These are phyloP conservation scores for Stentor roeselii DNA, from an alignment of 73 alveolate genomes.

Conservation along the genomic window DNA sequence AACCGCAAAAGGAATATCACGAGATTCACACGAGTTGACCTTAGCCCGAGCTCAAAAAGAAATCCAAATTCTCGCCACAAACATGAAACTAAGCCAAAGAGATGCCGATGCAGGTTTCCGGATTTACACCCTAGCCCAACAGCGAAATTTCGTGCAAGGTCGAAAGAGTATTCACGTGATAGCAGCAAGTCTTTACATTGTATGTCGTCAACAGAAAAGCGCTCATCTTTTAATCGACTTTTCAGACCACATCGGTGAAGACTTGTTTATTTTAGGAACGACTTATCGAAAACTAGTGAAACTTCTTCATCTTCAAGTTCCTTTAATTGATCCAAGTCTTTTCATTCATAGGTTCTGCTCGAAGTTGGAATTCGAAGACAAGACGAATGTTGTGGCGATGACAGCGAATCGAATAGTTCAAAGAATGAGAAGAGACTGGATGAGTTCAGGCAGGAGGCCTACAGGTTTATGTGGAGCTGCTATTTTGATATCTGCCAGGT, in stretches of 20 bases:
- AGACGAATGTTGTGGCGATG: conserved; percentile 67
- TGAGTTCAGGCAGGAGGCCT: conserved; percentile 96
- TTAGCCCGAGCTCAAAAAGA: conserved; percentile 23
- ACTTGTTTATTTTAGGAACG: conserved; percentile 79
- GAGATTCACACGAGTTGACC: conserved; percentile 16
- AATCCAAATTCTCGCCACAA: conserved; percentile 19
- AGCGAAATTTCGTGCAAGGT: conserved; percentile 29
- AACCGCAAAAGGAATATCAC: conserved; percentile 19
- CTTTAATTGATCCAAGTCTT: conserved; percentile 86
- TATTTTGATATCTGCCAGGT: conserved; percentile 86
- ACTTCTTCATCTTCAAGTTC: conserved; percentile 50
- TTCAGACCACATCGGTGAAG: conserved; percentile 80
- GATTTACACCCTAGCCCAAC: conserved; percentile 5
- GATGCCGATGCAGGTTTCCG: conserved; percentile 22
- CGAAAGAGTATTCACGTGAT: conserved; percentile 17
- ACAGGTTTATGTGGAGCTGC: conserved; percentile 98
- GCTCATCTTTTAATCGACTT: conserved; percentile 92
- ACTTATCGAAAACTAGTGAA: conserved; percentile 79
- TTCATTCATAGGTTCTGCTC: conserved; percentile 84
- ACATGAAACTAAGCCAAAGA: conserved; percentile 7
- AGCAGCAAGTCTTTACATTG: conserved; percentile 75
- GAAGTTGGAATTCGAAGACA: conserved; percentile 70
- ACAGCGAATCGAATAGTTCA: conserved; percentile 88
- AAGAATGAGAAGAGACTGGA: conserved; percentile 96
- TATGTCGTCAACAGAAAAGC: conserved; percentile 80